Percentiles rank a stretch among this genome's conserved stretches.
Conservation (phyloP, 306 rosid species). For the Inga oerstediana region DNA sequence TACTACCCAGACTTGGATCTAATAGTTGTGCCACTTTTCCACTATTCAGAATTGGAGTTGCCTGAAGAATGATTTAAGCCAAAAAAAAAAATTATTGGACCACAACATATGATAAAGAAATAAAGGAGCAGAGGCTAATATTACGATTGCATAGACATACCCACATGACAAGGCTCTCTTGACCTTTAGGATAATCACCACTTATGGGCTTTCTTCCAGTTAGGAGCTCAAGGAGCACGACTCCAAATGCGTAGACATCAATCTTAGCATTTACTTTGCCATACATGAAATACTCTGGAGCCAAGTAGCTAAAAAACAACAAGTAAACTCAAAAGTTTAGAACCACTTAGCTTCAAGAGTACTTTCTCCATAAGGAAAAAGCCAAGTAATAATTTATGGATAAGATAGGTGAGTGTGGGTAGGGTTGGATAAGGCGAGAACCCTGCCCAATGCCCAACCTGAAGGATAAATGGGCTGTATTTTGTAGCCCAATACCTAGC, state of each 20-base stretch:
- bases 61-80: slow-evolving; percentile 55
- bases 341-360: slow-evolving; percentile 1
- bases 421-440: too few relatives aligned
- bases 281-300: slow-evolving; percentile 97
- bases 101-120: slow-evolving; percentile 23
- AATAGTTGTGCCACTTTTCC: slow-evolving; percentile 74
- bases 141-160: slow-evolving; percentile 50
- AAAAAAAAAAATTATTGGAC: neutral
- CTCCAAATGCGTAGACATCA: slow-evolving; percentile 94
- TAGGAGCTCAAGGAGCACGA: slow-evolving; percentile 92
- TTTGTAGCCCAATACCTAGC: too few relatives aligned
- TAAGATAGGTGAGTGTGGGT: neutral
- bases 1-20: slow-evolving; percentile 69
- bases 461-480: too few relatives aligned
- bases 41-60: slow-evolving; percentile 71
- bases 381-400: neutral
- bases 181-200: slow-evolving; percentile 77
- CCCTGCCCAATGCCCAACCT: too few relatives aligned
- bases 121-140: slow-evolving; percentile 17
- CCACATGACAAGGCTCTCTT: slow-evolving; percentile 96
- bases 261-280: slow-evolving; percentile 90
- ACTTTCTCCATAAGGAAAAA: slow-evolving; percentile 15
- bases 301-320: slow-evolving; percentile 73
- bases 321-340: slow-evolving; percentile 26
- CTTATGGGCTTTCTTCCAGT: slow-evolving; percentile 94